phyloP scores from a whole-genome alignment of 352 stramenopile species.

The Phytophthora pini region DNA sequence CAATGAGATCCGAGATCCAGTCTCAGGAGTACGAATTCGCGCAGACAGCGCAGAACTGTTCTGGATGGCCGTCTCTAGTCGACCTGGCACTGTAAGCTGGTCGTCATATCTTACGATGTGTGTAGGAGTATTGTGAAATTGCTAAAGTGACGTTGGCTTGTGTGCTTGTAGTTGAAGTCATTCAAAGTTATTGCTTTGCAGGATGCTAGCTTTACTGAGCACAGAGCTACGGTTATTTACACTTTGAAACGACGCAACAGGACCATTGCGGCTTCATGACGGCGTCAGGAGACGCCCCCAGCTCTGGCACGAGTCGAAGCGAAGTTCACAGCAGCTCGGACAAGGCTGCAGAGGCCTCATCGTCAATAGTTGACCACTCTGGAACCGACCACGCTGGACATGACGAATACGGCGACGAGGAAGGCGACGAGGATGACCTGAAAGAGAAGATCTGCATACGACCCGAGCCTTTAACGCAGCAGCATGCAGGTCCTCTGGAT shows the following conservation, averaged over 20 bases:
- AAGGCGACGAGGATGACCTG: slow-evolving; percentile 39
- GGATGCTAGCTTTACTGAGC: not conserved
- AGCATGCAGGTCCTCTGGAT: slow-evolving; percentile 56
- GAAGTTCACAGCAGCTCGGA: slow-evolving; percentile 20
- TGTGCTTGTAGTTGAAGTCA: slow-evolving; percentile 21
- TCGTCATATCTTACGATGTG: slow-evolving; percentile 4
- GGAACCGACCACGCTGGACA: slow-evolving; percentile 11
- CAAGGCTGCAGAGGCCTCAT: slow-evolving; percentile 13
- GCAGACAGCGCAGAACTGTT: not conserved
- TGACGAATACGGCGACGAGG: slow-evolving; percentile 53
- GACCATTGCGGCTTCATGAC: slow-evolving; percentile 12
- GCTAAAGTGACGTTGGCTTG: slow-evolving; percentile 14
- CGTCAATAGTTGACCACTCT: not conserved
- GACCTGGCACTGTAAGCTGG: slow-evolving; percentile 28
- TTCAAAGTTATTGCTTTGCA: slow-evolving; percentile 3
- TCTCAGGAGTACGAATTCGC: slow-evolving; percentile 11
- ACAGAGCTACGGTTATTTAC: too few relatives aligned
- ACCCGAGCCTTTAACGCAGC: slow-evolving; percentile 62
- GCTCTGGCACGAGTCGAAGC: slow-evolving; percentile 1
- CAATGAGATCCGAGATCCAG: slow-evolving; percentile 16
- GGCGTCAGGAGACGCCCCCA: slow-evolving; percentile 23
- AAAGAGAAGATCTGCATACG: slow-evolving; percentile 61
- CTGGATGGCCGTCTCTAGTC: slow-evolving; percentile 6
- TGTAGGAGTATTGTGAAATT: slow-evolving; percentile 19
- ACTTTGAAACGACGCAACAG: too few relatives aligned